Conservation (phyloP, 352 stramenopile genomes). For the Peronosclerospora sorghi region DNA sequence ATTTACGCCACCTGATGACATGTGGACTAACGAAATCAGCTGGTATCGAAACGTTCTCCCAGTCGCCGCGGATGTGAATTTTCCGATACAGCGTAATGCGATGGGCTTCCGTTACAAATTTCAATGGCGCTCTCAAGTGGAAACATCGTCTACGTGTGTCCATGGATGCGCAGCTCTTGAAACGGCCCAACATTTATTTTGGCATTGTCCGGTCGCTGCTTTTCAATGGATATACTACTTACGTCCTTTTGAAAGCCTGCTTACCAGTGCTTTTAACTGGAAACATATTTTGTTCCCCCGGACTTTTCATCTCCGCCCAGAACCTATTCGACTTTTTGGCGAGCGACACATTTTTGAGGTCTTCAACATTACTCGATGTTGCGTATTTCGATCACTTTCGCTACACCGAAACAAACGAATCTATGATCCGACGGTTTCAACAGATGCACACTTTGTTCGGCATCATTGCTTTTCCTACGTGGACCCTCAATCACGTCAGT, state of each 20-base stretch:
- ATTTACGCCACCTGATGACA: background rate
- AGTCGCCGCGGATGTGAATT: conserved; percentile 7
- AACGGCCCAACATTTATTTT: conserved; percentile 5
- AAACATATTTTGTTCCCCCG: conserved; percentile 1
- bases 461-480: background rate
- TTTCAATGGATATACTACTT: conserved; percentile 1
- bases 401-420: conserved; percentile 4
- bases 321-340: background rate
- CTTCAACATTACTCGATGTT: conserved; percentile 1
- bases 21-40: background rate
- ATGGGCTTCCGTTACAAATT: conserved; percentile 11
- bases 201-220: background rate
- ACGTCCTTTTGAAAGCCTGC: background rate
- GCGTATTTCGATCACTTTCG: conserved; percentile 1
- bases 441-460: background rate
- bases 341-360: background rate
- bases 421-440: conserved; percentile 1
- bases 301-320: background rate
- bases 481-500: background rate
- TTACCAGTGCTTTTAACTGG: background rate
- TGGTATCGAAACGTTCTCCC: conserved; percentile 3
- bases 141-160: background rate
- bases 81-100: conserved; percentile 6
- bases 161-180: background rate
- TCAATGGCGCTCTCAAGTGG: background rate